Evolutionary conservation across 1,284 basidiomycete genomes (phyloP), one percentile per base, ranked within the genome.

Genomic region (Apiotrichum domesticum): DNA sequence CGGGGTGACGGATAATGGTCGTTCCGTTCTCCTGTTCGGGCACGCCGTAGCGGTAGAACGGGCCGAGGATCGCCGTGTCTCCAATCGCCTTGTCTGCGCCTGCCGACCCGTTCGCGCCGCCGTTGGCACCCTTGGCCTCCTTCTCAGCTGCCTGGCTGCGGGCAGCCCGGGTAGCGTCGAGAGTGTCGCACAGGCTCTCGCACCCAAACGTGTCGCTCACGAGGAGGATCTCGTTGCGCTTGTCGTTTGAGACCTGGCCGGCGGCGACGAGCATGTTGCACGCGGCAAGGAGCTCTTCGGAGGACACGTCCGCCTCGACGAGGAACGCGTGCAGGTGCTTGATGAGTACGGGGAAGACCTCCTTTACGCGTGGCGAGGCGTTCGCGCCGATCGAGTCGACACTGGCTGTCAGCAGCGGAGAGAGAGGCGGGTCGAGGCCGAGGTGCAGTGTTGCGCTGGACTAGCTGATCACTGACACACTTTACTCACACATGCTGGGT

Each of bases 171-270:
- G 58, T 56, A 47, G 46, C 41, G 49, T 56, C 58, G 37, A 60
- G 55, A 29, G 52, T 51, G 58, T 53, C 54, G 54, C 72, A 64
- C 6, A 77, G 64, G 6, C 67, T 69, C 54, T 77, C 75, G 48
- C 75, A 61, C 15, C 76, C 76, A 9, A 77, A 62, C 2, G 76
- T 68, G 54, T 77, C 76, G 9, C 69, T 68, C 47, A 75, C 69
- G 40, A 77, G 68, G 46, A 77, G 70, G 52, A 76, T 66, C 59
- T 77, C 76, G 64, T 76, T 73, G 11, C 76, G 66, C 56, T 69
- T 68, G 1, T 72, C 72, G 29, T 64, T 64, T 11, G 69, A 69
- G 41, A 73, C 70, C 59, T 75, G 59, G 29, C 75, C 76, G 3
- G 71, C 71, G 35, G 67, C 68, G 45, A 72, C 67, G 10, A 77